A percentile compares a stretch with the other conserved stretches of the same genome.
Evolutionary conservation across 192 early-diverging fungal genomes (phyloP).

Genomic region (Linnemannia exigua): DNA sequence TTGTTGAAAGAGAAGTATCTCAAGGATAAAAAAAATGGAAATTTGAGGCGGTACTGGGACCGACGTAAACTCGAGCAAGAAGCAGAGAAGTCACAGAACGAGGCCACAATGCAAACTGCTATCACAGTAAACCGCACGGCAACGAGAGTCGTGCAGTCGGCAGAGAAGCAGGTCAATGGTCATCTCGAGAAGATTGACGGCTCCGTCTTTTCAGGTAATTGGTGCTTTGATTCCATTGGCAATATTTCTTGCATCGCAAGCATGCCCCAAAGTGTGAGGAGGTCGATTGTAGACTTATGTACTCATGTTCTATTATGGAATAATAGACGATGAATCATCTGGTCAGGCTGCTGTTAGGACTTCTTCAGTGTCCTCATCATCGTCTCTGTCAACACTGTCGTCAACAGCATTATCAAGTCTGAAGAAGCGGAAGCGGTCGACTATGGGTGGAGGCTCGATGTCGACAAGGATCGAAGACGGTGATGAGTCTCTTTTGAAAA

Average conservation of each 20-base stretch:
- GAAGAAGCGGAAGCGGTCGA: slow-evolving; percentile 18
- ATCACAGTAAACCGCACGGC: slow-evolving; percentile 28
- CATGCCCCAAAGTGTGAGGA: not conserved
- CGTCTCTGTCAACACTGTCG: not conserved
- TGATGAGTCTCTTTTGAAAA: not conserved
- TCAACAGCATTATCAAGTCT: slow-evolving; percentile 10
- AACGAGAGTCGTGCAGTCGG: slow-evolving; percentile 27
- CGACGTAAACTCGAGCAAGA: slow-evolving; percentile 15
- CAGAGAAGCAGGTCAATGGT: slow-evolving; percentile 3
- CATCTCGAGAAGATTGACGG: slow-evolving; percentile 12
- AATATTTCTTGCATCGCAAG: not conserved
- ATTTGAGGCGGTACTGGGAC: slow-evolving; percentile 23
- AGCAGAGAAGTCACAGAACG: slow-evolving; percentile 13
- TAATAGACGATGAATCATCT: slow-evolving; percentile 22
- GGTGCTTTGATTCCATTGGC: not conserved
- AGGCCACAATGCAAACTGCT: slow-evolving; percentile 1
- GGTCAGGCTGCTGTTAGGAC: not conserved
- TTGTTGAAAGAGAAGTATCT: slow-evolving; percentile 22
- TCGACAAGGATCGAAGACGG: slow-evolving; percentile 6
- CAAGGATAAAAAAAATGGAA: slow-evolving; percentile 19
- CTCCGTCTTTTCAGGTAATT: slow-evolving; percentile 10
- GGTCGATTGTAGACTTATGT: not conserved
- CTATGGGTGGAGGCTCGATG: slow-evolving; percentile 1
- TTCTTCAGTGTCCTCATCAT: slow-evolving; percentile 17
- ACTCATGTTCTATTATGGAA: not conserved